Conservation (phyloP, 257 asterid species). For the Mitragyna speciosa region DNA sequence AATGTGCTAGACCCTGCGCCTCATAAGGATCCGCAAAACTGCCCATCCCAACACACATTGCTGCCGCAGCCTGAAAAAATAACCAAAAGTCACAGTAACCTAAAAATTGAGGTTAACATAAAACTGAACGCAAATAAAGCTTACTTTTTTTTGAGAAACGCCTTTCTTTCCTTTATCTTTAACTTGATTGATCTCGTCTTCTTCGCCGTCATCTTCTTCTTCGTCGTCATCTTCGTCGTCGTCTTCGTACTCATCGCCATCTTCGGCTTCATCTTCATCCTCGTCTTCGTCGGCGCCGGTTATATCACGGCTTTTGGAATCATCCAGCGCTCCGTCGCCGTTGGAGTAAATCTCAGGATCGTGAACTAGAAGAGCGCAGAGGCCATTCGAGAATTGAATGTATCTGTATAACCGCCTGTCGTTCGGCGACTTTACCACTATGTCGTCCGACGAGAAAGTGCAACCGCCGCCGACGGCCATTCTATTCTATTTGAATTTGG, state of each 20-base stretch:
- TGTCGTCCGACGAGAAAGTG: slow-evolving; percentile 68
- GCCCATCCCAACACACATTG: slow-evolving; percentile 92
- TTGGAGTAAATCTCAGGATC: slow-evolving; percentile 83
- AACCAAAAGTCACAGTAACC: slow-evolving; percentile 18
- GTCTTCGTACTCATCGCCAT: slow-evolving; percentile 41
- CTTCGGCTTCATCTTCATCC: slow-evolving; percentile 40
- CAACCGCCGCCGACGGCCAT: slow-evolving; percentile 57
- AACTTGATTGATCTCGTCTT: slow-evolving; percentile 13
- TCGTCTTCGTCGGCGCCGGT: slow-evolving; percentile 41
- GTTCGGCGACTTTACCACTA: slow-evolving; percentile 73
- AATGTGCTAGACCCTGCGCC: slow-evolving; percentile 97
- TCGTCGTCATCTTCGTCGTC: slow-evolving; percentile 33
- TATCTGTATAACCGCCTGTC: slow-evolving; percentile 85
- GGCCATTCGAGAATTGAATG: slow-evolving; percentile 78
- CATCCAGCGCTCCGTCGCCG: slow-evolving; percentile 23
- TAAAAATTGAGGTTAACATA: neutral
- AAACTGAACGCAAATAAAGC: neutral
- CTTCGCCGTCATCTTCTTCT: slow-evolving; percentile 30
- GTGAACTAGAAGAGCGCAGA: slow-evolving; percentile 83
- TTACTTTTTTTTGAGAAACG: slow-evolving; percentile 69
- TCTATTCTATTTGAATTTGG: neutral
- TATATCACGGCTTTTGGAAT: slow-evolving; percentile 18
- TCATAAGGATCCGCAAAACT: slow-evolving; percentile 92
- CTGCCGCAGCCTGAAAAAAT: slow-evolving; percentile 87
- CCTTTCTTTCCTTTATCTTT: slow-evolving; percentile 34